These are phyloP conservation scores for Nakazawaea holstii DNA, from an alignment of 805 yeast genomes.

Conservation along the genomic window DNA sequence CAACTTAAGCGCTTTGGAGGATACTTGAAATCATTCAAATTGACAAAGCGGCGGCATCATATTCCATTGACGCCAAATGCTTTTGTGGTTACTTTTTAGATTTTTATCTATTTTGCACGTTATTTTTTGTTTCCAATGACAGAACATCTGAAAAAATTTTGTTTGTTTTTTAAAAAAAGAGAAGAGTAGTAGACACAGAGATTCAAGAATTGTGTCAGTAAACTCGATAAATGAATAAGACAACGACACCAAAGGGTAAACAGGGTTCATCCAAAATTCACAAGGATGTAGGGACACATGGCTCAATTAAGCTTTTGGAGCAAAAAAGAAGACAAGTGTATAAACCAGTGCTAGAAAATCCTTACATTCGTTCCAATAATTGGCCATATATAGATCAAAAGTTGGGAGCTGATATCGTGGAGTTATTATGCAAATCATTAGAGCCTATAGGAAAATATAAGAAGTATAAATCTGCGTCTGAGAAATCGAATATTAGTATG, in stretches of 20 bases:
- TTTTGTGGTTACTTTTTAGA: too few relatives aligned
- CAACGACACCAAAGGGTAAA: neutral
- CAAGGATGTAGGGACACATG: neutral
- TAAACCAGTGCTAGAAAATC: conserved; percentile 61
- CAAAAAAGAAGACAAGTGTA: conserved; percentile 49
- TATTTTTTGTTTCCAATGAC: too few relatives aligned
- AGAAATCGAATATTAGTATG: conserved; percentile 10
- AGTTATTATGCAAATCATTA: conserved; percentile 21
- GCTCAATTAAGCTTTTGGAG: conserved; percentile 44
- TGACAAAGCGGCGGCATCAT: too few relatives aligned
- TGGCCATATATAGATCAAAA: conserved; percentile 37
- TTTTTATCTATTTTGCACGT: too few relatives aligned
- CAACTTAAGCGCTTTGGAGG: neutral
- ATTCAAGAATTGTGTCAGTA: too few relatives aligned
- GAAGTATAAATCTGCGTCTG: conserved; percentile 2
- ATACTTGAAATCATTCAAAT: too few relatives aligned
- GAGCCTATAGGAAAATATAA: conserved; percentile 23
- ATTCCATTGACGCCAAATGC: too few relatives aligned
- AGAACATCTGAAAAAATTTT: neutral
- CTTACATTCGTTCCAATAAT: conserved; percentile 39
- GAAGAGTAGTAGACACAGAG: too few relatives aligned
- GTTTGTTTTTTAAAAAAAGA: neutral
- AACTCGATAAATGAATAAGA: neutral
- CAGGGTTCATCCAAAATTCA: neutral
- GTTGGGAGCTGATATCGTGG: conserved; percentile 23